Percentiles rank a stretch among this genome's conserved stretches.
Evolutionary conservation across 768 basidiomycete species (phyloP).

Genomic region (Lactifluus volemus): DNA sequence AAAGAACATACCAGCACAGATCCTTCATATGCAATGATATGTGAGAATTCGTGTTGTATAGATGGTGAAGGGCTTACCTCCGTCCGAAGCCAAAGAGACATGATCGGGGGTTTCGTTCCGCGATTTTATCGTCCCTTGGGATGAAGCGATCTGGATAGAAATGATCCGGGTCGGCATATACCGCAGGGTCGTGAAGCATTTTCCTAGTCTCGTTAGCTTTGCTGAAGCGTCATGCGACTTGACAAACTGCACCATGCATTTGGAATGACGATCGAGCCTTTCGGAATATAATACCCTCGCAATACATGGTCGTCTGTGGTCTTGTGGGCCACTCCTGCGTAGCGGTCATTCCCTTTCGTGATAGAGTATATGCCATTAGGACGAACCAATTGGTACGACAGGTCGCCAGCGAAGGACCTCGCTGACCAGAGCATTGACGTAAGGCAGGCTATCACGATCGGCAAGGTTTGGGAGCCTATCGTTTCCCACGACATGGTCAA

Average conservation of each 20-base stretch:
- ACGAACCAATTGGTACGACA: slow-evolving; percentile 7
- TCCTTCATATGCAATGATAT: background rate
- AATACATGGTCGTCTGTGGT: background rate
- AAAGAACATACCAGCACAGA: background rate
- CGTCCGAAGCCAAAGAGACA: background rate
- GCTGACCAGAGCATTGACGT: slow-evolving; percentile 13
- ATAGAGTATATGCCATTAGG: background rate
- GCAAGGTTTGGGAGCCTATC: slow-evolving; percentile 15
- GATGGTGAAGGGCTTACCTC: background rate
- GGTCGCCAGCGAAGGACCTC: slow-evolving; percentile 20
- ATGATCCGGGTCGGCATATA: background rate
- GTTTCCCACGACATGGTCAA: slow-evolving; percentile 17
- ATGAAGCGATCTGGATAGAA: slow-evolving; percentile 21
- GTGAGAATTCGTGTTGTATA: background rate
- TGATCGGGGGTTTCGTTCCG: background rate
- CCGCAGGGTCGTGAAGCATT: background rate
- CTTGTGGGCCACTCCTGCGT: slow-evolving; percentile 1
- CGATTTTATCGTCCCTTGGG: background rate
- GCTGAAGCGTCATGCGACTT: background rate
- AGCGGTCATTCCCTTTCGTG: background rate
- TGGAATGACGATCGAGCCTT: slow-evolving; percentile 28
- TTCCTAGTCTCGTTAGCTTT: background rate
- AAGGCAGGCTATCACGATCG: slow-evolving; percentile 18
- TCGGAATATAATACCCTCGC: slow-evolving; percentile 23
- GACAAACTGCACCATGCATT: slow-evolving; percentile 26